Evolutionary conservation across 2,329 filamentous ascomycete genomes (phyloP).

Genomic region (Orbilia ellipsospora): DNA sequence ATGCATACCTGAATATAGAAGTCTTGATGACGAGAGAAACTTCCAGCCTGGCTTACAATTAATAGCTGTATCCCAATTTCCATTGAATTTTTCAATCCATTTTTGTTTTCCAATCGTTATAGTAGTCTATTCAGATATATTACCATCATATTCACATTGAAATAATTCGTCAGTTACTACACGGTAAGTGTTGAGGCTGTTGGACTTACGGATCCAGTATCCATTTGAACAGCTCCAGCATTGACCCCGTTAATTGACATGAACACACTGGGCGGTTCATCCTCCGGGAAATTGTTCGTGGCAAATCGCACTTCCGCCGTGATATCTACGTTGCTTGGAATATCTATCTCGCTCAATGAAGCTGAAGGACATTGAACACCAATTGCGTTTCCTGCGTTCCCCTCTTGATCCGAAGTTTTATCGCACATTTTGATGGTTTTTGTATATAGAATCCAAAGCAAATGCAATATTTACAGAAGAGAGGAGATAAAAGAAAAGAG

Average conservation of each 20-base stretch:
- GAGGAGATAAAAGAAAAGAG: neutral
- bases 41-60: conserved; percentile 34
- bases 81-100: conserved; percentile 34
- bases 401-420: neutral
- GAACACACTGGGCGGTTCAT: conserved; percentile 21
- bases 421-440: conserved; percentile 1
- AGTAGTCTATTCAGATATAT: conserved; percentile 17
- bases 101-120: conserved; percentile 46
- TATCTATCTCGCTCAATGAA: conserved; percentile 5
- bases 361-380: neutral
- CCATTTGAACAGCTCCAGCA: conserved; percentile 41
- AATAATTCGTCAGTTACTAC: too few relatives aligned
- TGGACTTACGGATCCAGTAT: conserved; percentile 46
- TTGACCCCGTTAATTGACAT: conserved; percentile 49
- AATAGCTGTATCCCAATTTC: conserved; percentile 29
- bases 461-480: neutral
- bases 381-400: neutral
- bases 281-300: conserved; percentile 33
- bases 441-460: neutral
- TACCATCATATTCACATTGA: too few relatives aligned
- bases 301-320: conserved; percentile 35
- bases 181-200: conserved; percentile 30
- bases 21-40: conserved; percentile 42
- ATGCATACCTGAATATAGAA: conserved; percentile 34
- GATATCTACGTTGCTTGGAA: conserved; percentile 9